A percentile compares a stretch with the other conserved stretches of the same genome.
Conservation (phyloP, 176 grass and related monocot species). For the Neostapfia colusana region DNA sequence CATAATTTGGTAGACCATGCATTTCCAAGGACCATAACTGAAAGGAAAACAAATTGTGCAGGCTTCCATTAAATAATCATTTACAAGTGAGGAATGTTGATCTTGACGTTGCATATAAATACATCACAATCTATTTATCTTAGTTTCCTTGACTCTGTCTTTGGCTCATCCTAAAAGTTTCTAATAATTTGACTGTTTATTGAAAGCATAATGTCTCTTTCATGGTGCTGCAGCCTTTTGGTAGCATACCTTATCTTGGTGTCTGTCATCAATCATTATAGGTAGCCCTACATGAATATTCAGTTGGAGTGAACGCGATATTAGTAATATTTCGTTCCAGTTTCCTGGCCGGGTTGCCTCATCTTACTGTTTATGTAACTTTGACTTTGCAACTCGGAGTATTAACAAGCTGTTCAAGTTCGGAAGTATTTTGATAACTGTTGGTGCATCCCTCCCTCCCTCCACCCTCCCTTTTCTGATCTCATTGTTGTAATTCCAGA, state of each 20-base stretch:
- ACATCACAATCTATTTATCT: conserved; percentile 1
- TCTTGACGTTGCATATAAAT: background rate
- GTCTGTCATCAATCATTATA: conserved; percentile 18
- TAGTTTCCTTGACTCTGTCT: background rate
- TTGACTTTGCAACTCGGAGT: conserved; percentile 21
- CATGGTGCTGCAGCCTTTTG: conserved; percentile 17
- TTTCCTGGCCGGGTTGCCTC: background rate
- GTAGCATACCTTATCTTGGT: background rate
- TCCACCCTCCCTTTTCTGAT: background rate
- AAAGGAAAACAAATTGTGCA: conserved; percentile 18
- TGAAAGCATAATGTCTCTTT: conserved; percentile 17
- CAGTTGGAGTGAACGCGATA: background rate
- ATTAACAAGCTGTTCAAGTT: conserved; percentile 21
- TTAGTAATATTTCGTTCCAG: conserved; percentile 1
- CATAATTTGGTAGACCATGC: conserved; percentile 5
- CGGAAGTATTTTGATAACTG: conserved; percentile 17
- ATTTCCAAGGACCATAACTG: background rate
- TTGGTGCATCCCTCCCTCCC: background rate
- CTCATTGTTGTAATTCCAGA: conserved; percentile 52
- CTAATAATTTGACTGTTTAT: background rate
- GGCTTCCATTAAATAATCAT: background rate
- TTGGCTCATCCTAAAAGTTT: conserved; percentile 11
- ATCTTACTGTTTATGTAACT: conserved; percentile 1
- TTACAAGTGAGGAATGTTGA: background rate
- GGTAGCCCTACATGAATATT: background rate